Evolutionary conservation across 306 rosid species (phyloP).

Genomic region (Rosa chinensis): DNA sequence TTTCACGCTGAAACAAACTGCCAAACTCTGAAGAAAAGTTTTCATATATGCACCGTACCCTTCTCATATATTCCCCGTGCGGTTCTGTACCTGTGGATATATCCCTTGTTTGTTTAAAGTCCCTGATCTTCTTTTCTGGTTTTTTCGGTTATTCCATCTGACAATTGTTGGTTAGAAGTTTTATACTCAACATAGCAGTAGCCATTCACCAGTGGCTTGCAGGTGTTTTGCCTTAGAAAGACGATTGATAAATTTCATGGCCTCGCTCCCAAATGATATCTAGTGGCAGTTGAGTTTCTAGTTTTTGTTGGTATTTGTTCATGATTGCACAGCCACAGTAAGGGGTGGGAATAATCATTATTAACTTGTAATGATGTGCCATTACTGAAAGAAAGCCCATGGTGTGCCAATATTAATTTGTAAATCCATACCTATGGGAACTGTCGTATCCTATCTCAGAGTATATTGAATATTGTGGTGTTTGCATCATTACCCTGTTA

Average conservation of each 20-base stretch:
- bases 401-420: slow-evolving; percentile 32
- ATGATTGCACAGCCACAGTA: slow-evolving; percentile 43
- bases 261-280: slow-evolving; percentile 62
- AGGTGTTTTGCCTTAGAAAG: slow-evolving; percentile 96
- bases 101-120: not conserved
- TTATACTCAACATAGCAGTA: not conserved
- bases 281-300: slow-evolving; percentile 53
- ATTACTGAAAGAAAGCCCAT: slow-evolving; percentile 23
- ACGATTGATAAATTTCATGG: slow-evolving; percentile 86
- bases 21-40: not conserved
- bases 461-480: not conserved
- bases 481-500: slow-evolving; percentile 23
- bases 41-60: no score
- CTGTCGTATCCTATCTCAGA: slow-evolving; percentile 18
- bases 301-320: slow-evolving; percentile 39
- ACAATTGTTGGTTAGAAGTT: not conserved
- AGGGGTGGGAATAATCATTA: slow-evolving; percentile 32
- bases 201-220: slow-evolving; percentile 23
- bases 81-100: not conserved
- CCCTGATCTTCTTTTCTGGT: not conserved
- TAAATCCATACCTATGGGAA: slow-evolving; percentile 40
- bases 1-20: not conserved
- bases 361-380: slow-evolving; percentile 13
- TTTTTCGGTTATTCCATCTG: not conserved
- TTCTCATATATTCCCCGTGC: not conserved